Evolutionary conservation across 805 yeast species (phyloP).

Genomic region (Priceomyces fermenticarens): DNA sequence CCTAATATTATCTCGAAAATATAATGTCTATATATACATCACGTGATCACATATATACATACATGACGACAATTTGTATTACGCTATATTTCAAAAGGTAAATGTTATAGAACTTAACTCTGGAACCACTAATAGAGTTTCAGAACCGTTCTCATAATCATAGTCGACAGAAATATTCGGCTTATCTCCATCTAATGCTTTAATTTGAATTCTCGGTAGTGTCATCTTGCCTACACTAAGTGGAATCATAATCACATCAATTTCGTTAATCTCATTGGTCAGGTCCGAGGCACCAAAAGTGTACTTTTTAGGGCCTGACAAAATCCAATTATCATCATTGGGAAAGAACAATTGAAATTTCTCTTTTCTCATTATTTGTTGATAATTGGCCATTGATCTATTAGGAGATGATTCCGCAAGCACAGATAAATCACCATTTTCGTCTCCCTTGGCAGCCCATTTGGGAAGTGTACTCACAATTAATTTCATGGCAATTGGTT

Average conservation of each 20-base stretch:
- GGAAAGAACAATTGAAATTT: conserved; percentile 46
- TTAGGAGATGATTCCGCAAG: conserved; percentile 25
- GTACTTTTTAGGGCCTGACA: conserved; percentile 67
- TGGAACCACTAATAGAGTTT: conserved; percentile 68
- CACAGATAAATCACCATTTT: conserved; percentile 8
- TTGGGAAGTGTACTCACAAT: conserved; percentile 40
- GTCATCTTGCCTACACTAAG: conserved; percentile 68
- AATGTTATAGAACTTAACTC: conserved; percentile 61
- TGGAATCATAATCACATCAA: conserved; percentile 61
- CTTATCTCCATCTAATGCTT: conserved; percentile 44
- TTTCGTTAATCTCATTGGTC: conserved; percentile 6
- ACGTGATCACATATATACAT: background rate
- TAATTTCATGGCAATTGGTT: conserved; percentile 49
- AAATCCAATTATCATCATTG: conserved; percentile 71
- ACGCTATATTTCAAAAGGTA: conserved; percentile 39
- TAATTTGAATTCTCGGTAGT: conserved; percentile 58
- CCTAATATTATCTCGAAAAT: background rate
- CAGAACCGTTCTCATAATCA: conserved; percentile 65
- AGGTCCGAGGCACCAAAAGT: conserved; percentile 38
- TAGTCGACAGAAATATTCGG: conserved; percentile 56
- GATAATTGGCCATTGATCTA: background rate
- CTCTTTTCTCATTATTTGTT: conserved; percentile 6
- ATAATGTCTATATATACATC: background rate
- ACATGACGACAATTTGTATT: background rate
- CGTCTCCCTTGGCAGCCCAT: conserved; percentile 34